These are phyloP conservation scores for Apiosordaria backusii DNA, from an alignment of 495 filamentous ascomycete species.

Conservation along the genomic window DNA sequence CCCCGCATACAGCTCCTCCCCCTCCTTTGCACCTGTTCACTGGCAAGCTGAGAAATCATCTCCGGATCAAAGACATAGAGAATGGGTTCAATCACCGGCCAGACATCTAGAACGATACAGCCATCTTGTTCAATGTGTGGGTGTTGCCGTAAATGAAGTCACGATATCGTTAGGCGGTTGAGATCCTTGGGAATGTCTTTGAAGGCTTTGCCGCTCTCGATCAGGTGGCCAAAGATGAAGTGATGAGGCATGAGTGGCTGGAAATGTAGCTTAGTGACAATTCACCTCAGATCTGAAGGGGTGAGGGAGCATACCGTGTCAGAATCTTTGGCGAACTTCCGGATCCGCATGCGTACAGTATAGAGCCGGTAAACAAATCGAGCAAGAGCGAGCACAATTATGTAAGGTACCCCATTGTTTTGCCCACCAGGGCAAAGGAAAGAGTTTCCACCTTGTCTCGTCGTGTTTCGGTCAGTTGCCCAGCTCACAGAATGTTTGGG, in stretches of 20 bases:
- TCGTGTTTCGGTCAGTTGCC: not conserved
- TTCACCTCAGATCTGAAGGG: too few species aligned
- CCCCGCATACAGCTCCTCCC: not conserved
- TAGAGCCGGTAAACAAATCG: not conserved
- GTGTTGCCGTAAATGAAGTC: not conserved
- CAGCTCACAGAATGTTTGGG: not conserved
- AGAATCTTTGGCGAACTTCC: not conserved
- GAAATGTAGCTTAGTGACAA: not conserved
- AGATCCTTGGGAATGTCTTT: constrained; percentile 27
- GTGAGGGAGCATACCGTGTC: not conserved
- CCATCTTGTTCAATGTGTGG: not conserved
- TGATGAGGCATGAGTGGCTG: not conserved
- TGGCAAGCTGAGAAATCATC: not conserved
- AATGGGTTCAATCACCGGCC: not conserved
- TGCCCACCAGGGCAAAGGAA: not conserved
- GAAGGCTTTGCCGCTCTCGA: constrained; percentile 30
- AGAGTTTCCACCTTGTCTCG: not conserved
- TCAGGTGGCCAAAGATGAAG: constrained; percentile 29
- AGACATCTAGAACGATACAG: not conserved
- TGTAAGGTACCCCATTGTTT: not conserved
- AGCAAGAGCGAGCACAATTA: not conserved
- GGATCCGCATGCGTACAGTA: not conserved
- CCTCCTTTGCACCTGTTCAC: not conserved
- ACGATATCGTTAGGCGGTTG: not conserved
- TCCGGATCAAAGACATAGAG: not conserved